phyloP scores from a whole-genome alignment of 768 basidiomycete genomes.

The Trametes coccinea region DNA sequence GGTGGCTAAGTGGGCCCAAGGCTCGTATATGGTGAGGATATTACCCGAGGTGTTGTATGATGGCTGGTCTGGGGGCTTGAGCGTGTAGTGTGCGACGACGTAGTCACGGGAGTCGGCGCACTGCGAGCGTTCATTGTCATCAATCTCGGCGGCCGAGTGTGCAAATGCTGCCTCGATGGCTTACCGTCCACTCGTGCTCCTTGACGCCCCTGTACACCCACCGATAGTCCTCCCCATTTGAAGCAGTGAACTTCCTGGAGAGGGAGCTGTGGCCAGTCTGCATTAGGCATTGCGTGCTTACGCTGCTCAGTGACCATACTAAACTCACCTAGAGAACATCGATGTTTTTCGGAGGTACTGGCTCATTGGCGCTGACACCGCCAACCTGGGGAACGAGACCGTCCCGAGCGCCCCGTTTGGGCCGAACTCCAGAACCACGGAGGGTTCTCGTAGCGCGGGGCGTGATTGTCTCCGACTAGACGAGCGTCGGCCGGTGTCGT shows the following conservation, averaged over 20 bases:
- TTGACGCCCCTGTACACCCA: conserved; percentile 59
- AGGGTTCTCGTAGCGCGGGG: conserved; percentile 53
- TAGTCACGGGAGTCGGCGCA: conserved; percentile 55
- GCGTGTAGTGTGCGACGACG: conserved; percentile 65
- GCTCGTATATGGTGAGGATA: conserved; percentile 58
- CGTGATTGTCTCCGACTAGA: conserved; percentile 54
- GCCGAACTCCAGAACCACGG: conserved; percentile 61
- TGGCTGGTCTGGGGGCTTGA: conserved; percentile 53
- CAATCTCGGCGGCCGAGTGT: neutral
- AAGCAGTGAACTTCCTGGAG: conserved; percentile 65
- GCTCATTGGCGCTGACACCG: conserved; percentile 55
- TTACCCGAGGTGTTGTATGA: conserved; percentile 66
- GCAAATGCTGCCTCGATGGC: conserved; percentile 31
- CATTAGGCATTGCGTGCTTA: too few relatives aligned
- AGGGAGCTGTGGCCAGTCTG: conserved; percentile 48
- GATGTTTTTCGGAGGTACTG: conserved; percentile 64
- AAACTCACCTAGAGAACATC: conserved; percentile 64
- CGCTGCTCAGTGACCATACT: neutral
- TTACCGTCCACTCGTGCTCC: conserved; percentile 76
- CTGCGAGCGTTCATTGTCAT: conserved; percentile 34
- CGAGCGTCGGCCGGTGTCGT: conserved; percentile 65
- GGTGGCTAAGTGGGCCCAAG: conserved; percentile 50
- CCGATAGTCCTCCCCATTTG: conserved; percentile 69
- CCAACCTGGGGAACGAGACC: conserved; percentile 50
- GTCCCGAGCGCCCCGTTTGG: conserved; percentile 59